Evolutionary conservation across 176 grass and related monocot species (phyloP).

Genomic region (Dactylis glomerata): DNA sequence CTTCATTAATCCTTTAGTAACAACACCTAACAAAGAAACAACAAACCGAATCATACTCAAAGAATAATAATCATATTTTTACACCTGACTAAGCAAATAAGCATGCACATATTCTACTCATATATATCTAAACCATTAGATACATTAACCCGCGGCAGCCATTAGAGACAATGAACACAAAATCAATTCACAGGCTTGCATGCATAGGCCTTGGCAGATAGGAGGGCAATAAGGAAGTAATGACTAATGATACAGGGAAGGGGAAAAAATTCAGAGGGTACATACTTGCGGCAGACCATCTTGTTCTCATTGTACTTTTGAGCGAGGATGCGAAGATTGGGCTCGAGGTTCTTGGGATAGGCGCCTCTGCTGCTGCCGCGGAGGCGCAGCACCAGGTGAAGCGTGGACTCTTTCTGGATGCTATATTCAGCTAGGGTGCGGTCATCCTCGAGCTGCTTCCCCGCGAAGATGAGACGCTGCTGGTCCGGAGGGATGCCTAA

Average conservation of each 20-base stretch:
- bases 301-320: conserved; percentile 44
- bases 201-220: neutral
- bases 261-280: neutral
- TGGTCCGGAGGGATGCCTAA: conserved; percentile 32
- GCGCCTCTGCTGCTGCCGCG: conserved; percentile 30
- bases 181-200: neutral
- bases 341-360: neutral
- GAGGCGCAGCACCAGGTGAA: conserved; percentile 49
- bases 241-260: neutral
- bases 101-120: neutral
- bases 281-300: conserved; percentile 34
- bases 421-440: conserved; percentile 47
- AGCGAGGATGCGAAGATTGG: conserved; percentile 20
- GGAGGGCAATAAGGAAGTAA: neutral
- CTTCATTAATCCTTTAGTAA: neutral
- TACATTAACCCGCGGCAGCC: neutral
- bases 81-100: neutral
- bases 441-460: conserved; percentile 56
- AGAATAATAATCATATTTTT: neutral
- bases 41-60: neutral
- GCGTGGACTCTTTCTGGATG: conserved; percentile 54
- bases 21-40: neutral
- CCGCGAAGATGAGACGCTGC: conserved; percentile 56
- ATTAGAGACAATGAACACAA: too few relatives aligned
- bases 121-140: neutral